Conservation (phyloP, 106 monocot species). For the Apostasia shenzhenica region DNA sequence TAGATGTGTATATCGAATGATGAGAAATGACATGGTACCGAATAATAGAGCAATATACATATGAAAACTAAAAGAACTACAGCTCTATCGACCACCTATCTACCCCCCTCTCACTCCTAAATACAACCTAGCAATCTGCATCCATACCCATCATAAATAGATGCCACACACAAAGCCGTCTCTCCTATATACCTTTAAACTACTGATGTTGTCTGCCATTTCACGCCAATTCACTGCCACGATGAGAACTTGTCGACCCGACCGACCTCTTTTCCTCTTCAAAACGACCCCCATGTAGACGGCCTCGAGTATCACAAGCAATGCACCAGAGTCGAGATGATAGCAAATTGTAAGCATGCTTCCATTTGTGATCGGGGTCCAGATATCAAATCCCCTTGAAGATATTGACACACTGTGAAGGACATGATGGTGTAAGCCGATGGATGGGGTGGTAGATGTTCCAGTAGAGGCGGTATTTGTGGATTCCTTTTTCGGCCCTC, state of each 20-base stretch:
- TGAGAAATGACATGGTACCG: too few species aligned
- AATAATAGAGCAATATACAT: too few species aligned
- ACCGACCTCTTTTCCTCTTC: slow-evolving; percentile 26
- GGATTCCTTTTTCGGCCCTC: slow-evolving; percentile 66
- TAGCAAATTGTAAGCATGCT: slow-evolving; percentile 56
- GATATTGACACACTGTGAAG: slow-evolving; percentile 65
- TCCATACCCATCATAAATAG: neutral
- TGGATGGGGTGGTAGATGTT: slow-evolving; percentile 72
- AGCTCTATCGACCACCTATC: neutral
- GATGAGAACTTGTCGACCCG: slow-evolving; percentile 22
- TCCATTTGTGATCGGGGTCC: slow-evolving; percentile 54
- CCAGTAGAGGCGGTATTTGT: slow-evolving; percentile 85
- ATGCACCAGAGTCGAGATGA: slow-evolving; percentile 41
- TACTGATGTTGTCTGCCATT: slow-evolving; percentile 14
- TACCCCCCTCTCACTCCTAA: neutral
- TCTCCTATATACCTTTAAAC: slow-evolving; percentile 5
- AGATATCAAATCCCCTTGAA: slow-evolving; percentile 82
- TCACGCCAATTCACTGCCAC: slow-evolving; percentile 23
- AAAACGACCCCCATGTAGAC: slow-evolving; percentile 68
- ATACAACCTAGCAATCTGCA: neutral
- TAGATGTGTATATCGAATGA: too few species aligned
- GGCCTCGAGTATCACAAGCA: slow-evolving; percentile 47
- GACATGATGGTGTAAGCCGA: slow-evolving; percentile 71
- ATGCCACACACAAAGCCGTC: neutral
- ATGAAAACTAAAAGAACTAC: neutral